These are phyloP conservation scores for Yamadazyma akitaensis DNA, from an alignment of 805 yeast species.

Conservation along the genomic window DNA sequence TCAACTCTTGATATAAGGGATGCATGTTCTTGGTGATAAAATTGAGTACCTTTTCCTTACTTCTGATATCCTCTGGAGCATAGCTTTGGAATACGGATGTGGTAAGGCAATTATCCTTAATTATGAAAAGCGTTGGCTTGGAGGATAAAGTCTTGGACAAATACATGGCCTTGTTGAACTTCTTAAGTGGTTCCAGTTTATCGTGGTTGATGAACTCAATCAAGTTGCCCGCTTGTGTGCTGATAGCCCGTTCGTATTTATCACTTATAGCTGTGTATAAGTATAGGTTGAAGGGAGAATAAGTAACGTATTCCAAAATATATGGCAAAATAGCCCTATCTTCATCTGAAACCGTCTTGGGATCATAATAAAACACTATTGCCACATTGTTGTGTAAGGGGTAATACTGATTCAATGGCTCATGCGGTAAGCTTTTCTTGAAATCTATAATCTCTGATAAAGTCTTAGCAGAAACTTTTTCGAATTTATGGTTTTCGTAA, in stretches of 20 bases:
- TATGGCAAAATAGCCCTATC: constrained; percentile 62
- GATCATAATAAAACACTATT: constrained; percentile 53
- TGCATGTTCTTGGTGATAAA: constrained; percentile 49
- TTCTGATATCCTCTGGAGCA: constrained; percentile 62
- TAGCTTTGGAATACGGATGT: constrained; percentile 57
- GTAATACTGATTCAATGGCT: constrained; percentile 32
- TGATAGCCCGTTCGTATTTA: constrained; percentile 35
- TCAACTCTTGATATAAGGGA: constrained; percentile 55
- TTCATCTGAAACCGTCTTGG: constrained; percentile 51
- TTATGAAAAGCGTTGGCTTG: constrained; percentile 58
- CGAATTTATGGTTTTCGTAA: constrained; percentile 43
- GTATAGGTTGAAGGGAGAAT: constrained; percentile 50
- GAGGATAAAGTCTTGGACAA: constrained; percentile 53
- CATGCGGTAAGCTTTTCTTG: constrained; percentile 24
- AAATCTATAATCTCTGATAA: constrained; percentile 30
- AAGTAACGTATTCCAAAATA: constrained; percentile 55
- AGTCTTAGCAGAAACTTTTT: constrained; percentile 25
- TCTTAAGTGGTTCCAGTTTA: constrained; percentile 24
- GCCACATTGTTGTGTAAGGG: constrained; percentile 44
- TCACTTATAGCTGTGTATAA: constrained; percentile 51
- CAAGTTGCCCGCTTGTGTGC: constrained; percentile 39
- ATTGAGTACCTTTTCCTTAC: constrained; percentile 41
- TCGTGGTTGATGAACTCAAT: constrained; percentile 45
- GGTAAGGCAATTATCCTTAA: constrained; percentile 53
- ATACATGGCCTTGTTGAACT: constrained; percentile 45